Evolutionary conservation across 345 rosid genomes (phyloP).

Genomic region (Ricinus communis): DNA sequence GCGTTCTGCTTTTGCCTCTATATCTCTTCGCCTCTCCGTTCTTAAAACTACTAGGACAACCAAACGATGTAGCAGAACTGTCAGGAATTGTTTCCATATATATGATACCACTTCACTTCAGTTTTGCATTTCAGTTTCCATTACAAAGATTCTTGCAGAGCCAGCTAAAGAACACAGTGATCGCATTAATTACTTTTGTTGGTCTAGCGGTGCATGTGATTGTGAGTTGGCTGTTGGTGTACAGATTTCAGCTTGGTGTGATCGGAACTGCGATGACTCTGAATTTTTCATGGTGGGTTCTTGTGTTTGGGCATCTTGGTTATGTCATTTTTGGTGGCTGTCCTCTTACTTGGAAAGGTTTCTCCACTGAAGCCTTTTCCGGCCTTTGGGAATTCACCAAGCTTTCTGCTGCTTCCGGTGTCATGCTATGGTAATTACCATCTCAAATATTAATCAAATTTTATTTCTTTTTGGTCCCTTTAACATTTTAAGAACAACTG

Average conservation of each 20-base stretch:
- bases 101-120: conserved; percentile 73
- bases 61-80: conserved; percentile 58
- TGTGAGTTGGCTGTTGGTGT: conserved; percentile 65
- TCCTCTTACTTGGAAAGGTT: conserved; percentile 78
- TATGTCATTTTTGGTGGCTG: conserved; percentile 59
- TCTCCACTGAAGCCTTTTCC: conserved; percentile 68
- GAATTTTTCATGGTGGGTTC: conserved; percentile 73
- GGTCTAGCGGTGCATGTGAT: conserved; percentile 55
- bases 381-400: conserved; percentile 73
- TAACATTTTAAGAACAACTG: too few relatives aligned
- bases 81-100: conserved; percentile 47
- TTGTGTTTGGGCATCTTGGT: conserved; percentile 38
- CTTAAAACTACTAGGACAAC: conserved; percentile 51
- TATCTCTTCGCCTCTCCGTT: conserved; percentile 24
- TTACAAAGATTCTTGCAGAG: conserved; percentile 71
- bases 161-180: conserved; percentile 59
- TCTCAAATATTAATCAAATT: too few relatives aligned
- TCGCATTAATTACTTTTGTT: conserved; percentile 49
- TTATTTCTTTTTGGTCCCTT: too few relatives aligned
- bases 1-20: conserved; percentile 20
- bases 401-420: conserved; percentile 78
- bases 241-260: conserved; percentile 47
- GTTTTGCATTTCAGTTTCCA: conserved; percentile 73
- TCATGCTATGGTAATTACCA: conserved; percentile 64
- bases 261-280: conserved; percentile 53